A percentile compares a stretch with the other conserved stretches of the same genome.
These are phyloP conservation scores for Edaphochlamys debaryana DNA, from an alignment of 139 green algal genomes.

Conservation along the genomic window DNA sequence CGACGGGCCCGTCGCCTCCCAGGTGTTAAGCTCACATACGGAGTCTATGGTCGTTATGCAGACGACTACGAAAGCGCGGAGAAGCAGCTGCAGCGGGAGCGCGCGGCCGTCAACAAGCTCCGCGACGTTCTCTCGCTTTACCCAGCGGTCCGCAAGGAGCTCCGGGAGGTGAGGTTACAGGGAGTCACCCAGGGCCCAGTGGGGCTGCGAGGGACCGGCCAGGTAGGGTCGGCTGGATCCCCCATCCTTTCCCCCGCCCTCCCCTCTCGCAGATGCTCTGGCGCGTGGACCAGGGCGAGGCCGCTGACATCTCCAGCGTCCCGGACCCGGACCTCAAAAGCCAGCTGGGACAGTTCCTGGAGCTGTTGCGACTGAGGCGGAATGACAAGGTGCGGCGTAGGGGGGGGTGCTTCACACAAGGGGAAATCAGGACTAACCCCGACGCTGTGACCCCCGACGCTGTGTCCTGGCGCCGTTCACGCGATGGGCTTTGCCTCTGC, in stretches of 20 bases:
- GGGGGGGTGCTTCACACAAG: too few relatives aligned
- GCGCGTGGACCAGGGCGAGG: slow-evolving; percentile 42
- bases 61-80: background rate
- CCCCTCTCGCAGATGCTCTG: slow-evolving; percentile 44
- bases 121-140: slow-evolving; percentile 25
- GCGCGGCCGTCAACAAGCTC: slow-evolving; percentile 40
- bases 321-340: slow-evolving; percentile 42
- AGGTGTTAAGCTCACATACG: too few relatives aligned
- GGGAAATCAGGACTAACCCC: too few relatives aligned
- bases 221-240: too few relatives aligned
- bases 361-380: slow-evolving; percentile 35
- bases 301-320: slow-evolving; percentile 40
- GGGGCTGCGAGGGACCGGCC: background rate
- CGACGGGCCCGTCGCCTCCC: too few relatives aligned
- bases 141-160: slow-evolving; percentile 47
- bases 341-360: slow-evolving; percentile 21
- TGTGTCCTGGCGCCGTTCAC: too few relatives aligned
- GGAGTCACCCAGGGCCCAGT: background rate
- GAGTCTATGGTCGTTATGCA: too few relatives aligned
- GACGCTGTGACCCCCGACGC: too few relatives aligned
- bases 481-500: too few relatives aligned
- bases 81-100: slow-evolving; percentile 37
- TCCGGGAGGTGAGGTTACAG: slow-evolving; percentile 36
- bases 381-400: slow-evolving; percentile 36
- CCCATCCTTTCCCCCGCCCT: too few relatives aligned